Base-by-base conservation (phyloP, 768 basidiomycete genomes). In the Mycena kentingensis region DNA sequence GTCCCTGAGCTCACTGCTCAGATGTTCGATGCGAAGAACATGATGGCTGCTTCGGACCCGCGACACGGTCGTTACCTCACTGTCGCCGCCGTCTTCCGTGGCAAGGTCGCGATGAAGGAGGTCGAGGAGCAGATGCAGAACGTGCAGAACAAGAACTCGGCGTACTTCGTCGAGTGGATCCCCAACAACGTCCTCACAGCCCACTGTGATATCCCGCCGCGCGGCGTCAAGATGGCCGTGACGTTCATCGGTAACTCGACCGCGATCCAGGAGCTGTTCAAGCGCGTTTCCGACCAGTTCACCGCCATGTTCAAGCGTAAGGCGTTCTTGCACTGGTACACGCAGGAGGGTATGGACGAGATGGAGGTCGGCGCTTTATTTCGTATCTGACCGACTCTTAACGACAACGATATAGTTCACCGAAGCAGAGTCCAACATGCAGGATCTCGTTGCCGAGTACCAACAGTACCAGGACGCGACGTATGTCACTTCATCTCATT, bases 11-110 rank as follows among this genome's bases (percentile, higher is more conserved):
- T 99, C 56, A 98, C 97, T 6, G 90, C 93, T 68, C 97, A 99
- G 67, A 98, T 98, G 95, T 99, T 98, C 72, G 96, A 98, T 64
- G 92, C 94, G 38, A 98, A 97, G 85, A 98, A 98, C 87, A 95
- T 96, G 93, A 96, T 98, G 94, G 93, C 95, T 63, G 97, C 97
- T 22, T 90, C 90, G 19, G 94, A 98, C 77, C 97, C 97, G 35
- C 80, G 94, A 67, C 90, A 97, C 62, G 97, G 97, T 58, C 90
- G 94, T 63, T 99, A 98, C 78, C 87, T 99, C 55, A 99, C 97
- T 32, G 96, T 96, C 59, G 93, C 94, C 25, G 93, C 94, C 59
- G 87, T 94, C 63, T 99, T 97, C 93, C 93, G 97, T 73, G 97
- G 97, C 62, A 95, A 95, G 73, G 94, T 98, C 49, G 92, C 94